Evolutionary conservation across 495 filamentous ascomycete species (phyloP), one percentile per base, ranked within the genome.

Genomic region (Tuber borchii): DNA sequence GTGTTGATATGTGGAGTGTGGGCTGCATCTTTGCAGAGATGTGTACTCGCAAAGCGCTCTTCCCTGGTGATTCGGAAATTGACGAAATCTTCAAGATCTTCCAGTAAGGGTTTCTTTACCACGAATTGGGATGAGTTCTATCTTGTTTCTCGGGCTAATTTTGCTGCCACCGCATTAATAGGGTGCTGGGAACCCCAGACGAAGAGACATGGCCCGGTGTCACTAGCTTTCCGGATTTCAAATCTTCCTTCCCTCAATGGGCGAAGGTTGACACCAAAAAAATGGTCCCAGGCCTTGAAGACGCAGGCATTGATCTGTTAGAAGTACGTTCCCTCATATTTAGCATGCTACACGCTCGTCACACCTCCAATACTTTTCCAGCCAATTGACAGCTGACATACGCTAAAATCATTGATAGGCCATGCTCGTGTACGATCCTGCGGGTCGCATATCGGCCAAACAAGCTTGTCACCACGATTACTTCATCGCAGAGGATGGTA

Each of bases 41-140:
- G 96, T 97, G 94, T 87, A 99, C 96, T 22, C 91, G 93, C 81
- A 98, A 97, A 85, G 94, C 95, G 9, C 86, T 98, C 19, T 98
- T 99, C 88, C 95, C 95, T 40, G 95, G 95, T 51, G 96, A 99
- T 84, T 97, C 94, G 2, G 95, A 99, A 84, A 98, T 99, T 85
- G 95, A 99, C 81, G 96, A 99, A 86, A 98, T 99, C 81, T 98
- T 98, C 88, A 98, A 97, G 86, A 99, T 98, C 80, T 99, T 99
- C 90, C 88, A 91, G 93, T 95, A 86, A 79, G 89, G 84, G 71
- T 68, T 42, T 56, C 46, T 39, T 75, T 39, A 39, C 46, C 34
- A 39, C 26, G 73, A 71, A 56, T 72, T 73, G 34, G 2, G 34
- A 37, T 37, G 9, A 76, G 68, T 56, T 51, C 19, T 72, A 20